phyloP scores from a whole-genome alignment of 1,284 basidiomycete genomes.

The Rhodotorula sp. region DNA sequence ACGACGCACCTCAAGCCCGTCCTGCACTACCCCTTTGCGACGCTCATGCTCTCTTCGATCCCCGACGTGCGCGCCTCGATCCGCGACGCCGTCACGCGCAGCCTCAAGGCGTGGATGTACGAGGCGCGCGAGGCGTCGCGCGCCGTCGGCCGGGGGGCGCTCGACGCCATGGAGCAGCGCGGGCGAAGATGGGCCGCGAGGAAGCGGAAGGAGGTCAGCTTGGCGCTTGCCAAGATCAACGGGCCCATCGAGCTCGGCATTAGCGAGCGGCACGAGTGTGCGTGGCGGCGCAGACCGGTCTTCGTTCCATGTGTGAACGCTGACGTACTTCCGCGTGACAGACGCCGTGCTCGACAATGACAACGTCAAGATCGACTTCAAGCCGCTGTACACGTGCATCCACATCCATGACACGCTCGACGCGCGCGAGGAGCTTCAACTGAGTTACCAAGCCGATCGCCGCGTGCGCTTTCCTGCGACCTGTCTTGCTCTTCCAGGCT shows the following conservation, averaged over 20 bases:
- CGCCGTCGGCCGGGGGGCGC: constrained; percentile 80
- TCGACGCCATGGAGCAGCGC: constrained; percentile 85
- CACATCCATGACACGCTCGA: constrained; percentile 94
- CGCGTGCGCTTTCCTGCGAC: constrained; percentile 59
- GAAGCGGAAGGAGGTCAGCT: constrained; percentile 46
- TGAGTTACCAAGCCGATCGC: constrained; percentile 91
- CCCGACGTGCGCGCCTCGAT: constrained; percentile 86
- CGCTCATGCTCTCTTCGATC: constrained; percentile 84
- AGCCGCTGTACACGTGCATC: constrained; percentile 93
- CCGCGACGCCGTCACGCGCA: constrained; percentile 88
- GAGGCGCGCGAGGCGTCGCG: constrained; percentile 88
- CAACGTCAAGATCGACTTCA: constrained; percentile 84
- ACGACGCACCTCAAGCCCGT: constrained; percentile 84
- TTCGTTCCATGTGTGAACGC: neutral
- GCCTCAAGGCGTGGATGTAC: constrained; percentile 95
- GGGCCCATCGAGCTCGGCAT: constrained; percentile 91
- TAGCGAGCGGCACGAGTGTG: constrained; percentile 92
- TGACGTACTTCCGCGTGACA: constrained; percentile 47
- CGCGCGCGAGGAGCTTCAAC: constrained; percentile 81
- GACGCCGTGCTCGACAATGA: constrained; percentile 92
- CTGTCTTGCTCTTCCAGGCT: neutral
- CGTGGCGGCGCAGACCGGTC: constrained; percentile 48
- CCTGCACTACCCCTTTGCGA: constrained; percentile 90
- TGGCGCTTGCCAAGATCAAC: constrained; percentile 77
- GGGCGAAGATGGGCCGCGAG: constrained; percentile 80